Conservation (phyloP, 495 filamentous ascomycete genomes). For the Hypoxylon rickii region DNA sequence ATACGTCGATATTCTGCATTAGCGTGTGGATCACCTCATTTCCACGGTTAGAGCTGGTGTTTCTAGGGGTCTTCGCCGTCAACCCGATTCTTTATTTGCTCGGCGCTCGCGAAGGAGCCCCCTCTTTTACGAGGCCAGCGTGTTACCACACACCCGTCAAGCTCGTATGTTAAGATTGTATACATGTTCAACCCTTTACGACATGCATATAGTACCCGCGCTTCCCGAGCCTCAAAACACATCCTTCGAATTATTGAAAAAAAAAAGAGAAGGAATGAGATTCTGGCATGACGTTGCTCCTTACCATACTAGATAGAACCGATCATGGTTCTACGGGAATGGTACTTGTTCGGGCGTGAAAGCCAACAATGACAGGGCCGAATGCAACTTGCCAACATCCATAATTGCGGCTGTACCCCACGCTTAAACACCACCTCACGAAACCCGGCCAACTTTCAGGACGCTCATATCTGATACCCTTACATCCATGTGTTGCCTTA, state of each 20-base stretch:
- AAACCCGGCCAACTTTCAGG: background rate
- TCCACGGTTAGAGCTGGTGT: slow-evolving; percentile 1
- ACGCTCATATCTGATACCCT: background rate
- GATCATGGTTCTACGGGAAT: too few relatives aligned
- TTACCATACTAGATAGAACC: background rate
- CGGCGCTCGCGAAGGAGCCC: slow-evolving; percentile 15
- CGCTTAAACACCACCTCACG: too few relatives aligned
- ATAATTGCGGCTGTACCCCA: too few relatives aligned
- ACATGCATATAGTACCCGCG: slow-evolving; percentile 21
- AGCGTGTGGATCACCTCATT: slow-evolving; percentile 12
- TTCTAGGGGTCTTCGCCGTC: slow-evolving; percentile 13
- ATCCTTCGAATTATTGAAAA: slow-evolving; percentile 9
- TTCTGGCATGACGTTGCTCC: slow-evolving; percentile 12
- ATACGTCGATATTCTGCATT: background rate
- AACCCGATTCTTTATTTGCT: slow-evolving; percentile 16
- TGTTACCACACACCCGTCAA: slow-evolving; percentile 18
- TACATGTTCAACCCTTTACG: background rate
- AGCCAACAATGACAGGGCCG: too few relatives aligned
- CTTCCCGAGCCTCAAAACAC: slow-evolving; percentile 16
- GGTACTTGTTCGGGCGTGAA: too few relatives aligned
- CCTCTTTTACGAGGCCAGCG: slow-evolving; percentile 37
- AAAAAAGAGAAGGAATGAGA: slow-evolving; percentile 2
- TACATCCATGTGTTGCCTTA: background rate
- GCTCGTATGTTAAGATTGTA: slow-evolving; percentile 35
- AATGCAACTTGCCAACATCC: too few relatives aligned